Conservation (phyloP, 352 stramenopile genomes). For the Globisporangium okanoganense region DNA sequence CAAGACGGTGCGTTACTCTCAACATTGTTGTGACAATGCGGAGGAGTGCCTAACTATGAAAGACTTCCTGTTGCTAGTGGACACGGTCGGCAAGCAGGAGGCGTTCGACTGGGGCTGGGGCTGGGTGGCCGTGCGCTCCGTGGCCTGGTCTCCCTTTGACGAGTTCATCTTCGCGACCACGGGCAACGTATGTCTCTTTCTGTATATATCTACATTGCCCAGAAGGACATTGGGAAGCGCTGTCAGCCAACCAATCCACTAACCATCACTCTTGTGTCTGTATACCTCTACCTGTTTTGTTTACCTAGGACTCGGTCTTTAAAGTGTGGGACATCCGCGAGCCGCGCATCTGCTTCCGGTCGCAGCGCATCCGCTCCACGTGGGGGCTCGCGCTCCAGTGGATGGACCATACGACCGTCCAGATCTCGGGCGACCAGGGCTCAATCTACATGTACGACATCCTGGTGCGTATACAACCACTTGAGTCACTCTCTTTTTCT, state of each 20-base stretch:
- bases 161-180: slow-evolving; percentile 81
- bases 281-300: slow-evolving; percentile 1
- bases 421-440: slow-evolving; percentile 81
- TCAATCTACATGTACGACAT: slow-evolving; percentile 78
- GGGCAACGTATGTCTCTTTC: slow-evolving; percentile 55
- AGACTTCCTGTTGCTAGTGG: no score
- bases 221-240: background rate
- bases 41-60: no score
- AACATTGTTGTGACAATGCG: no score
- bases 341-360: slow-evolving; percentile 67
- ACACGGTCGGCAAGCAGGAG: slow-evolving; percentile 80
- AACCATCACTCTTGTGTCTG: background rate
- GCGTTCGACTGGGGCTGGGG: slow-evolving; percentile 79
- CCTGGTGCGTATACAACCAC: slow-evolving; percentile 16
- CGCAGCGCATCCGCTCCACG: slow-evolving; percentile 77
- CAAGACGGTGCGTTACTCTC: slow-evolving; percentile 53
- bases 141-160: slow-evolving; percentile 81
- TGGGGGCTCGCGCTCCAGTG: slow-evolving; percentile 78
- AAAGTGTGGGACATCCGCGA: slow-evolving; percentile 86
- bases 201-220: background rate
- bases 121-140: slow-evolving; percentile 75
- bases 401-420: slow-evolving; percentile 68
- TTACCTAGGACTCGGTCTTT: slow-evolving; percentile 80
- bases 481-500: no score
- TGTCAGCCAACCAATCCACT: background rate